Evolutionary conservation across 1,284 basidiomycete genomes (phyloP).

Genomic region (Lignosus rhinocerotis): DNA sequence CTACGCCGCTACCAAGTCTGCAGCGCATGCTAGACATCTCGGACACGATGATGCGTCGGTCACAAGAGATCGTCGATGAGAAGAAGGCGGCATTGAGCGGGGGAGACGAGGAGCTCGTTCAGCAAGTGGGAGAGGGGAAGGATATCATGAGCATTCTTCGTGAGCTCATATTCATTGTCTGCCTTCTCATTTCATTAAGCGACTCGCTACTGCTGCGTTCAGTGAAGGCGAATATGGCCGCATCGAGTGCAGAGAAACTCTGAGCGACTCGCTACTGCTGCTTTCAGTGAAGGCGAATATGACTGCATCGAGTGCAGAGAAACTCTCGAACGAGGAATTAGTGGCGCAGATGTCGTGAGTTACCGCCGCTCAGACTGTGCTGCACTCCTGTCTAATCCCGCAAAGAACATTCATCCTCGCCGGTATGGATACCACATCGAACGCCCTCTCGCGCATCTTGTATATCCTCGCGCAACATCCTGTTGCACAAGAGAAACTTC

Average conservation of each 20-base stretch:
- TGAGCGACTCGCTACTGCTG: background rate
- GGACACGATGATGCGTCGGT: conserved; percentile 40
- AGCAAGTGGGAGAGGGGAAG: conserved; percentile 37
- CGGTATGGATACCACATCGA: conserved; percentile 33
- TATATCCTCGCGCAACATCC: conserved; percentile 18
- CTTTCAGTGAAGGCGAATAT: conserved; percentile 29
- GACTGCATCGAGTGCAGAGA: conserved; percentile 19
- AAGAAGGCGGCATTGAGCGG: conserved; percentile 35
- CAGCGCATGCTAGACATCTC: conserved; percentile 25
- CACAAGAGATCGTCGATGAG: conserved; percentile 39
- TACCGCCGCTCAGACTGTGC: background rate
- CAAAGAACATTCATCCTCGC: conserved; percentile 29
- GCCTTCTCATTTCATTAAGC: background rate
- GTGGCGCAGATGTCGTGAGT: conserved; percentile 30
- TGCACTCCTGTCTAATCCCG: background rate
- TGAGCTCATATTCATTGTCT: conserved; percentile 18
- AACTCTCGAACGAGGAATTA: conserved; percentile 21
- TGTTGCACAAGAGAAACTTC: conserved; percentile 13
- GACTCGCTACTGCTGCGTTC: background rate
- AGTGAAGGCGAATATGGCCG: conserved; percentile 30
- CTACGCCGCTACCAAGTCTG: background rate
- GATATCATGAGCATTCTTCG: conserved; percentile 46
- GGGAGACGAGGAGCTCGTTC: conserved; percentile 26
- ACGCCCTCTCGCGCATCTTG: conserved; percentile 30
- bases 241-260: conserved; percentile 16